Conservation (phyloP, 129 eudicot genomes). For the Helianthus annuus region DNA sequence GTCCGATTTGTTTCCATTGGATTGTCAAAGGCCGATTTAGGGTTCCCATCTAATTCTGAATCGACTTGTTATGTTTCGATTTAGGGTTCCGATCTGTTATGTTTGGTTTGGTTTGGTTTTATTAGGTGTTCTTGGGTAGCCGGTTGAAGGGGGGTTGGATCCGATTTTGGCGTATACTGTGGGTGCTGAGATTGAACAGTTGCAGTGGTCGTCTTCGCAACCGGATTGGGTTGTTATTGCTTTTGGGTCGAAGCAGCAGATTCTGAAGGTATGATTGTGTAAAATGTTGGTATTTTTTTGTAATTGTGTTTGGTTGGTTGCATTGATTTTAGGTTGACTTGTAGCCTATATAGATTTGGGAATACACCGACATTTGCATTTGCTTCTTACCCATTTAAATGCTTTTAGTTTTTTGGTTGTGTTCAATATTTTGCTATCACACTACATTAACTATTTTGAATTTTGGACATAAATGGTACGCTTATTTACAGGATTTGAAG, state of each 20-base stretch:
- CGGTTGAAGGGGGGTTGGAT: conserved; percentile 93
- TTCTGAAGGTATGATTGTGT: conserved; percentile 79
- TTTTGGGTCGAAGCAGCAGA: conserved; percentile 86
- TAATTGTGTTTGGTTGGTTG: conserved; percentile 20
- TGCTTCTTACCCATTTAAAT: background rate
- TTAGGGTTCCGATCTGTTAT: no score
- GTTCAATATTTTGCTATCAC: conserved; percentile 11
- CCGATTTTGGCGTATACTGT: conserved; percentile 91
- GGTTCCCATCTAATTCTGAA: no score
- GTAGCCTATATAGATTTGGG: conserved; percentile 16
- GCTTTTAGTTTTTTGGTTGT: conserved; percentile 20
- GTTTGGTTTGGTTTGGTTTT: no score
- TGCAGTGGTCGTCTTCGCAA: conserved; percentile 94
- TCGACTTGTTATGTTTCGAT: no score
- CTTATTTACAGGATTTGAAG: conserved; percentile 63
- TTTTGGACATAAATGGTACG: background rate
- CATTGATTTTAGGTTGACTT: conserved; percentile 34
- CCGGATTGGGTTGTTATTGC: conserved; percentile 99
- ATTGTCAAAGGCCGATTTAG: no score
- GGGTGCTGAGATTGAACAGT: conserved; percentile 97
- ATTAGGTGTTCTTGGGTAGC: conserved; percentile 47
- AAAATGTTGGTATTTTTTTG: conserved; percentile 19
- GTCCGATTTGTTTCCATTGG: no score
- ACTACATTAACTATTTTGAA: background rate
- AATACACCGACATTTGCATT: conserved; percentile 20